phyloP scores from a whole-genome alignment of 441 rosid species.

The Bocquillonia castaneifolia region DNA sequence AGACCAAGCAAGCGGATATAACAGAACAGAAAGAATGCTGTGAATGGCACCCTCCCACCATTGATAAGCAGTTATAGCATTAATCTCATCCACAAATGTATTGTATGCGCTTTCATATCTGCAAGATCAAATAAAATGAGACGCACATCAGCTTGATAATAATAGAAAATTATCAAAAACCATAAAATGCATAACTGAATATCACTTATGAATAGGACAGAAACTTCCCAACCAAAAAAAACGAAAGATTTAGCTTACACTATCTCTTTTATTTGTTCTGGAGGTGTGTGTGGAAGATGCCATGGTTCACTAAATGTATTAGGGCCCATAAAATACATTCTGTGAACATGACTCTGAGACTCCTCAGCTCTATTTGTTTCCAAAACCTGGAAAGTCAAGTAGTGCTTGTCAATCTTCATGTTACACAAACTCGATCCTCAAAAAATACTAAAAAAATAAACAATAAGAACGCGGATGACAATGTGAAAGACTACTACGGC shows the following conservation, averaged over 20 bases:
- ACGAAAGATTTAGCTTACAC: slow-evolving; percentile 56
- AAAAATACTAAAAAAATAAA: not conserved
- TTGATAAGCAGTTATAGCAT: slow-evolving; percentile 90
- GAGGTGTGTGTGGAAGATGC: slow-evolving; percentile 96
- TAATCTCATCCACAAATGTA: slow-evolving; percentile 92
- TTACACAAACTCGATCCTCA: not conserved
- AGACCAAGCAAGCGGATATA: slow-evolving; percentile 95
- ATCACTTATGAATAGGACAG: slow-evolving; percentile 7
- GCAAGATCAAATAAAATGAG: slow-evolving; percentile 24
- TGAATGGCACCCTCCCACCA: slow-evolving; percentile 99
- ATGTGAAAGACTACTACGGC: slow-evolving; percentile 6
- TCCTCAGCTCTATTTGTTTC: slow-evolving; percentile 99
- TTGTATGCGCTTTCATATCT: slow-evolving; percentile 96
- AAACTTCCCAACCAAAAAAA: slow-evolving; percentile 16
- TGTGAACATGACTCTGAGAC: slow-evolving; percentile 91
- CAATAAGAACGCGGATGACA: not conserved
- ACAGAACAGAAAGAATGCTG: slow-evolving; percentile 75
- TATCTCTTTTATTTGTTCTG: slow-evolving; percentile 90
- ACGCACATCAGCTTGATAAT: slow-evolving; percentile 16
- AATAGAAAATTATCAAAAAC: slow-evolving; percentile 19
- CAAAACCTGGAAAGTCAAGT: slow-evolving; percentile 56
- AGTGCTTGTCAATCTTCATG: slow-evolving; percentile 10
- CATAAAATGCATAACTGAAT: not conserved
- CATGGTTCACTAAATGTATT: slow-evolving; percentile 96
- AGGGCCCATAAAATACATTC: slow-evolving; percentile 98